A percentile compares a stretch with the other conserved stretches of the same genome.
phyloP scores from a whole-genome alignment of 345 rosid genomes.

The Gossypium arboreum region DNA sequence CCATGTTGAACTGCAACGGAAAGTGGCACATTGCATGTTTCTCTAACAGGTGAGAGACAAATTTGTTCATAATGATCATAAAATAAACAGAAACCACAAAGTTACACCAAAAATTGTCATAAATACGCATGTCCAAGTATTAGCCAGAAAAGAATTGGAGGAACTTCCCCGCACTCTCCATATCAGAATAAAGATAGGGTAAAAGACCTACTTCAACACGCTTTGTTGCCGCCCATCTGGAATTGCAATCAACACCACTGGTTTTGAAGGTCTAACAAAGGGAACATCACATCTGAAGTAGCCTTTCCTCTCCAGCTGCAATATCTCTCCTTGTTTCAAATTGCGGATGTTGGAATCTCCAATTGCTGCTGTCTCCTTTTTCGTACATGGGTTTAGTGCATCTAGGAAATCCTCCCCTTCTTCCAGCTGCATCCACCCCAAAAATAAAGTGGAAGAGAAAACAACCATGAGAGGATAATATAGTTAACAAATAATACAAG shows the following conservation, averaged over 20 bases:
- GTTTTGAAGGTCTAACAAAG: slow-evolving; percentile 57
- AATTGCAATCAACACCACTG: slow-evolving; percentile 65
- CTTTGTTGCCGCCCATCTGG: slow-evolving; percentile 75
- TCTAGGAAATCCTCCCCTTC: slow-evolving; percentile 74
- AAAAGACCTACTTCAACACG: slow-evolving; percentile 19
- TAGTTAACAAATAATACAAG: not conserved
- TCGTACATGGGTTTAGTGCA: slow-evolving; percentile 59
- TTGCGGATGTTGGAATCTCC: slow-evolving; percentile 92
- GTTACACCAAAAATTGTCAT: not conserved
- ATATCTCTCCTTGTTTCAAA: slow-evolving; percentile 43
- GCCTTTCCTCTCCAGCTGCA: slow-evolving; percentile 60
- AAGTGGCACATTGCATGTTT: no score
- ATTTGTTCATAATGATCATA: not conserved
- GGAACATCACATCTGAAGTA: slow-evolving; percentile 88
- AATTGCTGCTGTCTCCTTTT: slow-evolving; percentile 58
- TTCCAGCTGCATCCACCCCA: slow-evolving; percentile 55
- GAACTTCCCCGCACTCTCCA: not conserved
- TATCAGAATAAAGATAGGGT: not conserved
- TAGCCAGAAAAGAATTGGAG: not conserved
- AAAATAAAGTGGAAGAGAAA: not conserved
- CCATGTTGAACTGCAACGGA: no score
- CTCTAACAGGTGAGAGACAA: not conserved
- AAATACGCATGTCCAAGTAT: not conserved
- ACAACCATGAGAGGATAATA: not conserved
- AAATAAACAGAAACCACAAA: not conserved